Evolutionary conservation across 2,329 filamentous ascomycete species (phyloP), one percentile per base, ranked within the genome.

Genomic region (Colletotrichum abscissum): DNA sequence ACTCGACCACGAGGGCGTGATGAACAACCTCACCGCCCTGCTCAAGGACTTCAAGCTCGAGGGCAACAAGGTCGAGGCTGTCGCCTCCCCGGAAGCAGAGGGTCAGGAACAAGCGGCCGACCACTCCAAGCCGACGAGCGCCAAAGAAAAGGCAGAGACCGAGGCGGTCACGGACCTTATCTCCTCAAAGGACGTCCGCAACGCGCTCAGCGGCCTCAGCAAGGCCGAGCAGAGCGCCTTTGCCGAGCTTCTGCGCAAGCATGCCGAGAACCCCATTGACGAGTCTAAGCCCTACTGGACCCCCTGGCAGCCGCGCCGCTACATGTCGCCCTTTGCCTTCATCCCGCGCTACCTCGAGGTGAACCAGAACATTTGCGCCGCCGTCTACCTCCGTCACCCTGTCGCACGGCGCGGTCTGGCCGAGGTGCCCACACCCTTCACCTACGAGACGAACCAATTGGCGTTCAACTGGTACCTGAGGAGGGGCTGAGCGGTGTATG

Each of bases 321-420:
- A 90, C 84, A 97, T 99, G 94, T 88, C 90, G 64, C 92, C 95
- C 0, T 99, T 99, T 83, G 95, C 95, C 28, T 98, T 98, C 83
- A 95, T 99, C 77, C 97, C 97, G 12, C 88, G 94, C 67, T 99
- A 98, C 83, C 90, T 99, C 74, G 97, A 99, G 85, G 97, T 99
- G 78, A 98, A 98, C 87, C 97, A 97, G 83, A 97, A 95, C 80
- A 93, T 98, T 78, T 99, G 97, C 84, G 93, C 95, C 1, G 97
- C 97, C 12, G 95, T 99, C 54, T 99, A 99, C 82, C 86, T 99
- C 75, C 90, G 97, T 71, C 96, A 99, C 86, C 97, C 97, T 0
- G 96, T 98, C 56, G 97, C 95, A 30, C 89, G 95, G 74, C 92
- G 92, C 3, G 95, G 95, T 12, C 79, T 90, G 76, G 92, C 93